A percentile compares a stretch with the other conserved stretches of the same genome.
phyloP scores from a whole-genome alignment of 2,329 filamentous ascomycete genomes.

The Fusarium pilosicola region DNA sequence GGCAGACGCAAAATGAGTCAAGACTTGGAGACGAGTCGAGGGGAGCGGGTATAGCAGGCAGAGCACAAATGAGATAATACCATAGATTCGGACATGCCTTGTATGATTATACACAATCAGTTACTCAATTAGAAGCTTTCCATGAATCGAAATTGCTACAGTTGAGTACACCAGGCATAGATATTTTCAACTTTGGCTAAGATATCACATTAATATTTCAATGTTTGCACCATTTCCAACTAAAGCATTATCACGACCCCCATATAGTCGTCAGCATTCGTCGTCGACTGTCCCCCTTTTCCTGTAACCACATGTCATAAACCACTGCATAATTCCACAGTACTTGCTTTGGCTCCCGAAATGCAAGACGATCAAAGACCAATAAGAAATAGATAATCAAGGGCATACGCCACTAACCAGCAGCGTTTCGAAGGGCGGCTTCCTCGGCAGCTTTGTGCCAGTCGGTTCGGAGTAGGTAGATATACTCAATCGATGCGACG shows the following conservation, averaged over 20 bases:
- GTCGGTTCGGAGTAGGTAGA: constrained; percentile 61
- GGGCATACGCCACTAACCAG: constrained; percentile 46
- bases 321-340: not conserved
- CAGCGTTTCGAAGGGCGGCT: constrained; percentile 61
- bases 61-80: constrained; percentile 34
- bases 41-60: not conserved
- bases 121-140: not conserved
- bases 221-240: not conserved
- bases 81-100: constrained; percentile 34
- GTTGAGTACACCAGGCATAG: not conserved
- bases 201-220: not conserved
- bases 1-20: constrained; percentile 20
- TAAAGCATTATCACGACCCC: not conserved
- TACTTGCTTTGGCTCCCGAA: not conserved
- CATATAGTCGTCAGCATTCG: not conserved
- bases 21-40: not conserved
- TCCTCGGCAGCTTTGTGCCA: constrained; percentile 65
- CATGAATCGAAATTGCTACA: not conserved
- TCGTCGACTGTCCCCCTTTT: not conserved
- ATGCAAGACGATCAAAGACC: not conserved
- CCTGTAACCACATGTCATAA: not conserved
- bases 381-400: not conserved
- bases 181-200: not conserved
- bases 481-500: constrained; percentile 64
- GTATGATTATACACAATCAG: constrained; percentile 25